Evolutionary conservation across 257 asterid species (phyloP).

Genomic region (Fraxinus anomala): DNA sequence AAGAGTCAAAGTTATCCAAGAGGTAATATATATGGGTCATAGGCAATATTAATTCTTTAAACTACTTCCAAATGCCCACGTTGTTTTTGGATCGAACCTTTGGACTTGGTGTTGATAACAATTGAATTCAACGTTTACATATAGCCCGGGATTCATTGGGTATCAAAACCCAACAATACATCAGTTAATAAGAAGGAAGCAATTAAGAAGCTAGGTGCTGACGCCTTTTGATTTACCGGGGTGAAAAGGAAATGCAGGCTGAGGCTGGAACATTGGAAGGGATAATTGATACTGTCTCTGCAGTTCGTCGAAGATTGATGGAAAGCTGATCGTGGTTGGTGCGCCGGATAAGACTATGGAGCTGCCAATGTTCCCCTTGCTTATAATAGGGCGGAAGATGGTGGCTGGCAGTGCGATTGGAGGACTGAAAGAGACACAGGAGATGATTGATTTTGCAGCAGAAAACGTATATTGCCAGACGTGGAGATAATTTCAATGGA

Average conservation of each 20-base stretch:
- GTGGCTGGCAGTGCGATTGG: not conserved
- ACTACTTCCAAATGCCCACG: too few species aligned
- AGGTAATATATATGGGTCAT: too few species aligned
- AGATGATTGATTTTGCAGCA: conserved; percentile 45
- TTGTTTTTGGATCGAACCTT: too few species aligned
- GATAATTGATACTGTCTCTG: conserved; percentile 11
- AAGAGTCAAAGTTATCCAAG: too few species aligned
- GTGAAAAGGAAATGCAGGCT: not conserved
- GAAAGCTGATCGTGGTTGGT: conserved; percentile 10
- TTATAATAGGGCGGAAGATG: conserved; percentile 1
- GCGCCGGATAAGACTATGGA: conserved; percentile 9
- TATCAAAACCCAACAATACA: too few species aligned
- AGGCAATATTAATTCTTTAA: too few species aligned
- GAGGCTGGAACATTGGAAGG: conserved; percentile 2
- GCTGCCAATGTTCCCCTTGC: conserved; percentile 1
- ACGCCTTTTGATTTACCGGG: not conserved
- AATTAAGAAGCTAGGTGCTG: not conserved
- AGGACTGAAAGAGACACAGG: not conserved
- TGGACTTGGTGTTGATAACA: too few species aligned
- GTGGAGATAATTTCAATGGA: conserved; percentile 38
- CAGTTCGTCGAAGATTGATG: conserved; percentile 24
- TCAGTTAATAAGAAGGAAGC: conserved; percentile 4
- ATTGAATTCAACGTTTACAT: too few species aligned
- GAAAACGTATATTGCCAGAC: conserved; percentile 28
- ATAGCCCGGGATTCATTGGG: too few species aligned